phyloP scores from a whole-genome alignment of 1,139 yeast genomes.

The Geotrichum aggregatum region DNA sequence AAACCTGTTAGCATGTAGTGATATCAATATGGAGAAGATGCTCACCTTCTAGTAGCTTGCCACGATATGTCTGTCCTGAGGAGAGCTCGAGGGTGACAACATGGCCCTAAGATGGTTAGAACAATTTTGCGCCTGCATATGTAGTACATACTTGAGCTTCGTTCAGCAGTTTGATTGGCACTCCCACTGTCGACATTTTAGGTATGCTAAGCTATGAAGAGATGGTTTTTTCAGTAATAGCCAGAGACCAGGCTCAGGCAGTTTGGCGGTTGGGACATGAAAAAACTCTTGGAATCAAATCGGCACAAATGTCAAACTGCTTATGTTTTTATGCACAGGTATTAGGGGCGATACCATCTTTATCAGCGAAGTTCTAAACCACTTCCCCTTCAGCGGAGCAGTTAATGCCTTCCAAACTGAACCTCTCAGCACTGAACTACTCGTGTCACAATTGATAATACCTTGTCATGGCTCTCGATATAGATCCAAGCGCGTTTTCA shows the following conservation, averaged over 20 bases:
- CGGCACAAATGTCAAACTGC: conserved; percentile 6
- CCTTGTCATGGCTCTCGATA: conserved; percentile 9
- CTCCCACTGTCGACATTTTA: conserved; percentile 46
- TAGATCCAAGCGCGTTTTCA: conserved; percentile 9
- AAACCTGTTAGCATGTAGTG: background rate
- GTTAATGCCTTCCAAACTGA: background rate
- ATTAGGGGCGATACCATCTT: background rate
- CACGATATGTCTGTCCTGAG: conserved; percentile 84
- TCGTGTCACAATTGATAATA: background rate
- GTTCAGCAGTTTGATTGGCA: conserved; percentile 80
- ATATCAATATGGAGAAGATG: too few relatives aligned
- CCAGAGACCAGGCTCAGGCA: background rate
- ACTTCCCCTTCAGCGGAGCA: background rate
- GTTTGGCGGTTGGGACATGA: conserved; percentile 17
- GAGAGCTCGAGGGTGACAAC: conserved; percentile 75
- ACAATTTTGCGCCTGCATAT: background rate
- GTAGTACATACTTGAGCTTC: conserved; percentile 59
- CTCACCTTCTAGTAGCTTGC: conserved; percentile 69
- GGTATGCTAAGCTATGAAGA: conserved; percentile 1
- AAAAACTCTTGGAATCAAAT: background rate
- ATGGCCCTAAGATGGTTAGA: conserved; percentile 55
- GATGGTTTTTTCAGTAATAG: background rate
- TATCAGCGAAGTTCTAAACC: too few relatives aligned
- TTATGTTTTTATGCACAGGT: conserved; percentile 1
- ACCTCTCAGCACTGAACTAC: background rate